Evolutionary conservation across 2,329 filamentous ascomycete genomes (phyloP), one percentile per base, ranked within the genome.

Genomic region (Zymoseptoria pseudotritici): DNA sequence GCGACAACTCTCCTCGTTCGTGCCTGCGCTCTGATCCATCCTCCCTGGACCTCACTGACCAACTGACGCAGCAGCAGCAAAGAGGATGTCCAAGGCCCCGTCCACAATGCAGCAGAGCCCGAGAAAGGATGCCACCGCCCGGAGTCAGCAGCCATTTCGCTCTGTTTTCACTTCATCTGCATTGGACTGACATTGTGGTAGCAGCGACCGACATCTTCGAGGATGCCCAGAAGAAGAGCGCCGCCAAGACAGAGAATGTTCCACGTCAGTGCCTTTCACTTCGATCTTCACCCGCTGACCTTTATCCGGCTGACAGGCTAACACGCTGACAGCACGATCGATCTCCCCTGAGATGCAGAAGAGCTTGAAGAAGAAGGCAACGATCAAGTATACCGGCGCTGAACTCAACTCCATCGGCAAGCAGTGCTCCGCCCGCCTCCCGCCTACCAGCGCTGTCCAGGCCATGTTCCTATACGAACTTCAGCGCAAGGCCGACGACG

Each of bases 391-490:
- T 21, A 57, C 36, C 2, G 20, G 36, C 46, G 57, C 54, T 4
- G 51, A 60, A 21, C 63, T 67, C 20, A 53, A 51, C 20, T 21
- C 50, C 1, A 65, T 71, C 31, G 63, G 67, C 9, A 53, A 58
- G 21, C 54, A 52, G 50, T 68, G 65, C 58, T 51, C 54, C 50
- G 58, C 57, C 13, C 65, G 61, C 20, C 60, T 70, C 0, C 69
- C 69, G 13, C 69, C 69, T 17, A 63, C 68, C 3, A 64, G 63
- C 29, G 59, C 66, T 13, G 54, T 69, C 2, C 61, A 68, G 21
- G 65, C 63, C 20, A 71, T 71, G 68, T 66, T 67, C 29, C 50
- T 66, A 53, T 71, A 71, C 58, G 69, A 71, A 59, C 57, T 70
- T 46, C 61, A 67, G 31, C 68, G 70, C 24, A 49, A 67, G 53